Percentiles rank a stretch among this genome's conserved stretches.
phyloP scores from a whole-genome alignment of 805 yeast species.

The Wickerhamomyces pijperi region DNA sequence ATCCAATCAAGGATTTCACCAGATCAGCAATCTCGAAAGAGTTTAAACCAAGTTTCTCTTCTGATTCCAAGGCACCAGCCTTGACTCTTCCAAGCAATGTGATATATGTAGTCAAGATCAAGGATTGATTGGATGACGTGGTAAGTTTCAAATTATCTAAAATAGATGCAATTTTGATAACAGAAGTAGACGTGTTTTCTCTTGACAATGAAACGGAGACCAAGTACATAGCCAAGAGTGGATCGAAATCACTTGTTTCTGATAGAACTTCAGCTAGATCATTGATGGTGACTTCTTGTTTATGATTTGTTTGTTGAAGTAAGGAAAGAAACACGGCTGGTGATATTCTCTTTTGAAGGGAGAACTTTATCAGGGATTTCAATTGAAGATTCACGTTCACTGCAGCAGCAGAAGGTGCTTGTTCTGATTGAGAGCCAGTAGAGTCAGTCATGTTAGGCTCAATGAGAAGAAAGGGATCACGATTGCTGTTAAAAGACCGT shows the following conservation, averaged over 20 bases:
- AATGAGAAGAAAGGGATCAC: too few relatives aligned
- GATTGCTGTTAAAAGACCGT: too few relatives aligned
- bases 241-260: constrained; percentile 7
- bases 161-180: constrained; percentile 7
- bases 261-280: constrained; percentile 8
- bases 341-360: constrained; percentile 7
- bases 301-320: constrained; percentile 15
- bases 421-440: too few relatives aligned
- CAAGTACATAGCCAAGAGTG: constrained; percentile 13
- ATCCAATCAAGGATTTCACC: constrained; percentile 4
- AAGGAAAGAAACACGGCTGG: constrained; percentile 11
- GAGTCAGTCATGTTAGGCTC: background rate
- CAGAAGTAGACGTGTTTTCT: constrained; percentile 4
- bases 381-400: background rate
- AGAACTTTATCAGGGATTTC: constrained; percentile 8
- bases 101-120: constrained; percentile 8
- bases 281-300: constrained; percentile 8
- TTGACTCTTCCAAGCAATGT: constrained; percentile 8
- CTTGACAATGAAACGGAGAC: background rate
- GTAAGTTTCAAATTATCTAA: constrained; percentile 6
- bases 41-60: constrained; percentile 5
- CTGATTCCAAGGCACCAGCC: too few relatives aligned
- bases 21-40: constrained; percentile 10
- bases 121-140: constrained; percentile 9
- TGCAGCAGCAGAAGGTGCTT: too few relatives aligned